Evolutionary conservation across 1,284 basidiomycete species (phyloP).

Genomic region (Microbotryomycetes sp.): DNA sequence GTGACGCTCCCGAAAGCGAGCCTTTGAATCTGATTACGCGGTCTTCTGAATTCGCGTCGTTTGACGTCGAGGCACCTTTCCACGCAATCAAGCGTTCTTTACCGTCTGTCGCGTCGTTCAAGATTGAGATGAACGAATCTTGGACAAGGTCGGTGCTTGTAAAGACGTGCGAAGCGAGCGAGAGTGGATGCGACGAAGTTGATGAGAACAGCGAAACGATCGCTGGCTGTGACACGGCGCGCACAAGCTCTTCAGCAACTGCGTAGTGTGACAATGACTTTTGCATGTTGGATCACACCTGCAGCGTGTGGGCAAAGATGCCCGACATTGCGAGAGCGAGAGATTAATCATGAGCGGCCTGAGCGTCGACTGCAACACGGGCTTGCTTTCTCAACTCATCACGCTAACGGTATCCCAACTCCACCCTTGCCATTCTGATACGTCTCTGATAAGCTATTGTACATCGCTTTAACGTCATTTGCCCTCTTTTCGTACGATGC

Average conservation of each 20-base stretch:
- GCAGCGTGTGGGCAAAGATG: background rate
- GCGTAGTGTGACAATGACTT: background rate
- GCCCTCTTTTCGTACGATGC: constrained; percentile 1
- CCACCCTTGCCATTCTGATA: constrained; percentile 21
- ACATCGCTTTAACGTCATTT: constrained; percentile 5
- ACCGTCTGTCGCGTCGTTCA: constrained; percentile 9
- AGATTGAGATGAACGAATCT: constrained; percentile 23
- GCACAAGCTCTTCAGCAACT: too few relatives aligned
- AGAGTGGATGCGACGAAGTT: constrained; percentile 15
- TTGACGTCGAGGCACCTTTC: background rate
- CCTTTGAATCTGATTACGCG: too few relatives aligned
- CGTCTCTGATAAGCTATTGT: constrained; percentile 8
- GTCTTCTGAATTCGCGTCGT: background rate
- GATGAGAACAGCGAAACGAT: constrained; percentile 27
- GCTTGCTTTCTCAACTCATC: too few relatives aligned
- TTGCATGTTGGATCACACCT: background rate
- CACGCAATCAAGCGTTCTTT: constrained; percentile 5
- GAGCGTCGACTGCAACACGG: too few relatives aligned
- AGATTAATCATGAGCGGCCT: background rate
- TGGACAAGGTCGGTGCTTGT: background rate
- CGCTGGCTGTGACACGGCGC: constrained; percentile 7
- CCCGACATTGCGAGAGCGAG: background rate
- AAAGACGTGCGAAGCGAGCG: background rate
- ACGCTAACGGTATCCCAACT: constrained; percentile 21
- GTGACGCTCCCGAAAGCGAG: too few relatives aligned